phyloP scores from a whole-genome alignment of 1,284 basidiomycete species.

The Salmacisia buchloeana region DNA sequence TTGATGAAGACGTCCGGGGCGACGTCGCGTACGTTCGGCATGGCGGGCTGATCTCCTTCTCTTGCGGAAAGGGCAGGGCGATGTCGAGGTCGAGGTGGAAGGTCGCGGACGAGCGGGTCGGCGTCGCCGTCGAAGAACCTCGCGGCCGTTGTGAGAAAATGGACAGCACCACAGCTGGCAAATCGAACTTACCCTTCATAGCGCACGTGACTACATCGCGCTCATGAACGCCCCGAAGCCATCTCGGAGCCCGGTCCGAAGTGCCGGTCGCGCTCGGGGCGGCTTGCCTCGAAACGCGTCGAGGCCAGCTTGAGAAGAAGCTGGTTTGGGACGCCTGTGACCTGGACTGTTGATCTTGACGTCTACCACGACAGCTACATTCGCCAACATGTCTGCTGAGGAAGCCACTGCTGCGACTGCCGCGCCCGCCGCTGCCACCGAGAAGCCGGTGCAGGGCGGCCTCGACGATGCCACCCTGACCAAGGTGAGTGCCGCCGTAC shows the following conservation, averaged over 20 bases:
- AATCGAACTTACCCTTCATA: too few species aligned
- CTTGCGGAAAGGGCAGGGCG: not conserved
- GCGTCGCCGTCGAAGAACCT: too few species aligned
- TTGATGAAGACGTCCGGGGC: conserved; percentile 78
- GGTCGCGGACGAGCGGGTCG: not conserved
- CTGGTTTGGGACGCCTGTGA: too few species aligned
- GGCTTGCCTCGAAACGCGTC: too few species aligned
- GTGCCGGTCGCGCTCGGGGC: too few species aligned
- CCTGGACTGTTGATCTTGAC: not conserved
- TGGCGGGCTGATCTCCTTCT: not conserved
- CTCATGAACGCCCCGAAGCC: too few species aligned
- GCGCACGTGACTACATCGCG: too few species aligned
- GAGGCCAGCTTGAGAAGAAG: not conserved
- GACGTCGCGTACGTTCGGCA: conserved; percentile 51
- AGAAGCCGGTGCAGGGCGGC: conserved; percentile 1
- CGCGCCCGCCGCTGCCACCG: not conserved
- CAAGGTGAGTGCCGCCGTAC: conserved; percentile 19
- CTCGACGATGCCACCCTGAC: conserved; percentile 43
- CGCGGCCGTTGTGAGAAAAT: not conserved
- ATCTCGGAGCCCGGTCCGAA: too few species aligned
- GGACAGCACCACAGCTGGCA: too few species aligned
- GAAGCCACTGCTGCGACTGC: not conserved
- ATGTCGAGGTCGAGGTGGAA: not conserved
- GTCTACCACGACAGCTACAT: not conserved
- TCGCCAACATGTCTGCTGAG: conserved; percentile 6